Base-by-base conservation (phyloP, 495 filamentous ascomycete genomes). In the Zalerion maritima region DNA sequence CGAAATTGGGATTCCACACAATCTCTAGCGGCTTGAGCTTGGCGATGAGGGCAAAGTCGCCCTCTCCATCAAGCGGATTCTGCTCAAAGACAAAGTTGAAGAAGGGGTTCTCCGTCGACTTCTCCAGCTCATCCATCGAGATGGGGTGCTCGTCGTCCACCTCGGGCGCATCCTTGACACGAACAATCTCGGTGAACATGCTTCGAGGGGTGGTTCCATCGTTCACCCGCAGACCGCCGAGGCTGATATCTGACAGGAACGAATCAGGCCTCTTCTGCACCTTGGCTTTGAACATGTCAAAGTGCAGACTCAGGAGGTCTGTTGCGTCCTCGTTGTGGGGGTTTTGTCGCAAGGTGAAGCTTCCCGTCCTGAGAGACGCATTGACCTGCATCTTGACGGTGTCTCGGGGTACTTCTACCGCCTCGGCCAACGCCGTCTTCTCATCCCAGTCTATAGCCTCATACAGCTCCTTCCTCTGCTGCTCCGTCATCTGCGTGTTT, bases 401-500 rank as follows among this genome's bases (percentile, higher is more conserved):
- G 36, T 97, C 91, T 25, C 78, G 71, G 0, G 89, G 89, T 27
- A 81, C 65, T 45, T 96, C 86, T 15, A 97, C 78, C 31, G 75
- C 75, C 37, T 89, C 86, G 0, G 81, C 62, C 18, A 97, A 64
- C 2, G 75, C 75, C 28, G 85, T 79, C 62, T 94, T 94, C 57
- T 97, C 89, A 41, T 97, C 81, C 80, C 85, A 97, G 45, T 94
- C 85, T 40, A 97, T 97, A 19, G 82, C 91, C 40, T 83, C 81
- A 45, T 97, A 97, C 6, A 97, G 69, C 58, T 96, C 89, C 49
- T 96, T 84, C 24, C 86, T 75, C 49, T 97, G 85, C 50, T 94
- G 73, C 32, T 97, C 91, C 1, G 82, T 86, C 69, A 97, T 91
- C 29, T 77, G 65, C 6, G 72, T 72, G 41, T 78, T 73, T 21